phyloP scores from a whole-genome alignment of 345 rosid species.

The Linum usitatissimum region DNA sequence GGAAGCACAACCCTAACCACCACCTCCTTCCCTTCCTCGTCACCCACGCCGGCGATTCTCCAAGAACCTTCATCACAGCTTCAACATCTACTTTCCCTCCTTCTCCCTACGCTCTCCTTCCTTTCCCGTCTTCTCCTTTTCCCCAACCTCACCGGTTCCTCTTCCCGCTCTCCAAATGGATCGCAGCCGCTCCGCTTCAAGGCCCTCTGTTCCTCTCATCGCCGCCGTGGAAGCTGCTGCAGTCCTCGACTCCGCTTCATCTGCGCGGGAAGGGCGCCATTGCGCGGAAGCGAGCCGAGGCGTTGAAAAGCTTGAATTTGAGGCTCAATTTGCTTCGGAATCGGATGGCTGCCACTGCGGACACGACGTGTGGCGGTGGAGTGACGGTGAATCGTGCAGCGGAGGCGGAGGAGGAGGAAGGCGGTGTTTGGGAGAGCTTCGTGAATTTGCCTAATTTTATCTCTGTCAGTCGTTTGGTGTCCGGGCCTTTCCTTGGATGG shows the following conservation, averaged over 20 bases:
- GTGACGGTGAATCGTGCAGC: slow-evolving; percentile 3
- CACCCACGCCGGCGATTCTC: slow-evolving; percentile 22
- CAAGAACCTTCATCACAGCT: slow-evolving; percentile 18
- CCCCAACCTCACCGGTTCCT: slow-evolving; percentile 17
- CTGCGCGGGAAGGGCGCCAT: slow-evolving; percentile 38
- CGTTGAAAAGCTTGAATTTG: slow-evolving; percentile 27
- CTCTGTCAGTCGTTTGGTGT: slow-evolving; percentile 60
- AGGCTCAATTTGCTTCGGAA: slow-evolving; percentile 23
- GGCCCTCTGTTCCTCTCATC: slow-evolving; percentile 70
- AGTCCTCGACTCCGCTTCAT: slow-evolving; percentile 62
- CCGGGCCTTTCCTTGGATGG: slow-evolving; percentile 93
- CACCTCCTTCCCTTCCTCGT: neutral
- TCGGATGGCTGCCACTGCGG: neutral
- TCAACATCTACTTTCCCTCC: slow-evolving; percentile 21
- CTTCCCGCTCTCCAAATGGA: slow-evolving; percentile 53
- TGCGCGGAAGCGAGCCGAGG: slow-evolving; percentile 39
- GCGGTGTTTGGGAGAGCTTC: slow-evolving; percentile 36
- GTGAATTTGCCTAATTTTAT: slow-evolving; percentile 73
- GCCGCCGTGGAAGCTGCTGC: slow-evolving; percentile 88
- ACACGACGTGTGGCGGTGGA: neutral
- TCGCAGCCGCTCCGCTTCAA: slow-evolving; percentile 32
- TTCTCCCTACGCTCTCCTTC: slow-evolving; percentile 8
- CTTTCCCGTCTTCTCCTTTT: slow-evolving; percentile 11
- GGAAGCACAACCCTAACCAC: slow-evolving; percentile 5
- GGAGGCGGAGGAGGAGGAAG: slow-evolving; percentile 11